phyloP scores from a whole-genome alignment of 2,329 filamentous ascomycete genomes.

The Trichoderma koningiopsis region DNA sequence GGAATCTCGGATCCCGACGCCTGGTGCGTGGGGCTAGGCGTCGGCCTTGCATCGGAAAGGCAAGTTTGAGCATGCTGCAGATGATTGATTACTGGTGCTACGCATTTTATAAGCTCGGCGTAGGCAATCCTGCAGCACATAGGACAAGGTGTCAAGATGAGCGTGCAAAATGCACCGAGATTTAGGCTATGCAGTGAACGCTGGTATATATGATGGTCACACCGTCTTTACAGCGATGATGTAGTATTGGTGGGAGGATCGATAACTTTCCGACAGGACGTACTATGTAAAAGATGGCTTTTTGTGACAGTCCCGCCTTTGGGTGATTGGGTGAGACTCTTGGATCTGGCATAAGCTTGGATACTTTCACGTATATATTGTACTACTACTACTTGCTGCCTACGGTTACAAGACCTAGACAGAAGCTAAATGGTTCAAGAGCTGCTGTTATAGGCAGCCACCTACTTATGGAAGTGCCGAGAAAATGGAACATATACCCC shows the following conservation, averaged over 20 bases:
- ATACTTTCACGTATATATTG: not conserved
- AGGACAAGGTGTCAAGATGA: not conserved
- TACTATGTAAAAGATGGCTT: not conserved
- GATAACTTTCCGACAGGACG: not conserved
- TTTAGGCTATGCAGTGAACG: conserved; percentile 12
- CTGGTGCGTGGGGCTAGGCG: conserved; percentile 8
- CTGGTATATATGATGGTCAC: conserved; percentile 7
- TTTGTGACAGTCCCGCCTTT: not conserved
- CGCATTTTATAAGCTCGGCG: not conserved
- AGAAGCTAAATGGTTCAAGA: not conserved
- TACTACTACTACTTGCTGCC: not conserved
- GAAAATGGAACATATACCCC: not conserved
- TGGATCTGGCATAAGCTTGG: not conserved
- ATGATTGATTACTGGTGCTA: conserved; percentile 1
- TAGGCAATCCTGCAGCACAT: not conserved
- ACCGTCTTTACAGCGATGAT: conserved; percentile 4
- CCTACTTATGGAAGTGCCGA: not conserved
- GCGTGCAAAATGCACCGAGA: conserved; percentile 1
- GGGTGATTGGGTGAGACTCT: not conserved
- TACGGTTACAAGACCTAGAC: not conserved
- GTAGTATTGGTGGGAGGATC: not conserved
- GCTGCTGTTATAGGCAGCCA: not conserved
- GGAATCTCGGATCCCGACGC: conserved; percentile 18
- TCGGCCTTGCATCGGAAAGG: conserved; percentile 13
- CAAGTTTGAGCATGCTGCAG: conserved; percentile 5